Evolutionary conservation across 2,329 filamentous ascomycete genomes (phyloP).

Genomic region (Colletotrichum eremochloae): DNA sequence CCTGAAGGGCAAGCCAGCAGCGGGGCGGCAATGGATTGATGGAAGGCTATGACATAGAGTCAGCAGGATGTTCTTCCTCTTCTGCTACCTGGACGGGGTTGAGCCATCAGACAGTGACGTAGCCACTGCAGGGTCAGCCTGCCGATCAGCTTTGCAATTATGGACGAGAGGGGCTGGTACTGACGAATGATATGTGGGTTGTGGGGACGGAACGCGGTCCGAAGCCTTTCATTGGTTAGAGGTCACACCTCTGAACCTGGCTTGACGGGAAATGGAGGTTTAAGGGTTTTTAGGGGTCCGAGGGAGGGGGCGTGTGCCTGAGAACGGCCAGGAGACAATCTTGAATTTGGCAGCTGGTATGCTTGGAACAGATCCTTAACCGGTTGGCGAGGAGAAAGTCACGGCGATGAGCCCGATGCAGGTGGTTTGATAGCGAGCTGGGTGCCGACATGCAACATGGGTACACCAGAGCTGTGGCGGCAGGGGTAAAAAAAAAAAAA

Average conservation of each 20-base stretch:
- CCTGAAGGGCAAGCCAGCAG: not conserved
- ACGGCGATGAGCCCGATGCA: not conserved
- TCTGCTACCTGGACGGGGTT: not conserved
- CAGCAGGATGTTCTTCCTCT: not conserved
- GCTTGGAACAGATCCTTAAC: not conserved
- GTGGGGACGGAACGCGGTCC: not conserved
- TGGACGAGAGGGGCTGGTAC: not conserved
- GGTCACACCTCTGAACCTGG: not conserved
- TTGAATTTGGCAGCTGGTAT: not conserved
- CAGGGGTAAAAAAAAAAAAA: not conserved
- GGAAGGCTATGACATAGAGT: not conserved
- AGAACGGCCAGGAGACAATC: not conserved
- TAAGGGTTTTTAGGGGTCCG: conserved; percentile 7
- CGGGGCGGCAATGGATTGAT: conserved; percentile 1
- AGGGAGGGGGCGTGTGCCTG: not conserved
- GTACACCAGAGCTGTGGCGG: not conserved
- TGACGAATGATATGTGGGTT: conserved; percentile 4
- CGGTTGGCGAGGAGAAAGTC: not conserved
- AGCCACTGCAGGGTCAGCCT: conserved; percentile 7
- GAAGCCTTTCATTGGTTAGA: not conserved
- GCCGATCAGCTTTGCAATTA: conserved; percentile 16
- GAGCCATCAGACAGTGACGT: conserved; percentile 19
- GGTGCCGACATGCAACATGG: not conserved
- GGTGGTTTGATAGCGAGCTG: not conserved
- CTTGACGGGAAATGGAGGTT: not conserved